Percentiles rank a stretch among this genome's conserved stretches.
Conservation (phyloP, 106 monocot species). For the Apostasia ramifera region DNA sequence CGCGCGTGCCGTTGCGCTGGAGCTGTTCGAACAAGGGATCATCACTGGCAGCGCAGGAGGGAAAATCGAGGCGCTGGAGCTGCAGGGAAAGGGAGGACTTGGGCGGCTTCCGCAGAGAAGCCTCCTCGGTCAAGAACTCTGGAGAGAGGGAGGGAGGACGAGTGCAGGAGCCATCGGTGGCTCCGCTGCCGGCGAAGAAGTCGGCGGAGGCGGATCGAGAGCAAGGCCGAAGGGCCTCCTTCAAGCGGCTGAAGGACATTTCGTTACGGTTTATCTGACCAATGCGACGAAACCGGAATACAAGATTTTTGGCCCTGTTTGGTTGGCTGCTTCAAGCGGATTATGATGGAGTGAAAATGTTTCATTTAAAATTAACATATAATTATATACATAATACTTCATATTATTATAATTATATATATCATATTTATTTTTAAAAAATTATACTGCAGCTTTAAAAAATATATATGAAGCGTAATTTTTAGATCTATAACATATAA, state of each 20-base stretch:
- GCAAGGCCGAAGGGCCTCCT: constrained; percentile 41
- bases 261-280: background rate
- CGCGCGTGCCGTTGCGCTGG: background rate
- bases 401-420: no score
- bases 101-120: constrained; percentile 50
- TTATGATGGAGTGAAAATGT: no score
- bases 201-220: constrained; percentile 17
- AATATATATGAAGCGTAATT: no score
- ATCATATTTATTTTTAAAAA: no score
- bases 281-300: background rate
- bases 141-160: background rate
- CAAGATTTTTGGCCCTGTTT: no score
- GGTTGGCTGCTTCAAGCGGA: no score
- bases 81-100: constrained; percentile 77
- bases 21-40: background rate
- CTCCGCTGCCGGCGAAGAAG: background rate
- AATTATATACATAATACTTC: no score
- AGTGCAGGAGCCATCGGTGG: constrained; percentile 4
- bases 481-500: no score
- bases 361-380: no score
- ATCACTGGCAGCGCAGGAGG: background rate
- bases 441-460: no score
- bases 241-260: constrained; percentile 55
- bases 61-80: constrained; percentile 52
- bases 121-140: background rate